These are phyloP conservation scores for Calocybe cyanea DNA, from an alignment of 768 basidiomycete genomes.

Conservation along the genomic window DNA sequence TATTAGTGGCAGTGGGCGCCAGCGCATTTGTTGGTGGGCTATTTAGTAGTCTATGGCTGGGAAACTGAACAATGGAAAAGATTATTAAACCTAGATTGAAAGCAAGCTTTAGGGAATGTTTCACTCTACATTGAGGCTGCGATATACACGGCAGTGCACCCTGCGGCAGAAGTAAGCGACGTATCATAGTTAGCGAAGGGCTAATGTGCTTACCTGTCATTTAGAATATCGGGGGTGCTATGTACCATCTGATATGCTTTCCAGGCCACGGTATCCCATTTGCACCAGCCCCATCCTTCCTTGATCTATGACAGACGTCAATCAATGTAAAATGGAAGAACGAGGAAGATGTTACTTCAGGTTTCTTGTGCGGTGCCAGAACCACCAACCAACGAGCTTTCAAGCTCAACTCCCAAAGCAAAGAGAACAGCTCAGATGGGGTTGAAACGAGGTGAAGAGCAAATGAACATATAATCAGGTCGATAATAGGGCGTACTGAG, in stretches of 20 bases:
- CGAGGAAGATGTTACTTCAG: conserved; percentile 48
- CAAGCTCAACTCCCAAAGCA: conserved; percentile 61
- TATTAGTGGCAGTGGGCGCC: conserved; percentile 27
- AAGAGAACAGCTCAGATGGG: conserved; percentile 57
- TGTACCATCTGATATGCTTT: conserved; percentile 34
- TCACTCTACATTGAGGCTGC: conserved; percentile 32
- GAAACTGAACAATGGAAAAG: conserved; percentile 22
- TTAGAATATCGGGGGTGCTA: conserved; percentile 39
- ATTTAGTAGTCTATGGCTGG: conserved; percentile 26
- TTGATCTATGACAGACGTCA: conserved; percentile 42
- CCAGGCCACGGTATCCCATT: conserved; percentile 57
- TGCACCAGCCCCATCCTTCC: conserved; percentile 62
- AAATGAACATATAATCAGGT: conserved; percentile 72
- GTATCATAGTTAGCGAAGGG: neutral
- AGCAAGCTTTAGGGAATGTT: neutral
- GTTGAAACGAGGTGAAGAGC: conserved; percentile 67
- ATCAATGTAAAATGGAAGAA: neutral
- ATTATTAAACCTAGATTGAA: conserved; percentile 7
- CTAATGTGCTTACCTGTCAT: conserved; percentile 38
- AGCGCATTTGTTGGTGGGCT: conserved; percentile 35
- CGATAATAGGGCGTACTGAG: conserved; percentile 26
- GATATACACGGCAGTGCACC: conserved; percentile 52
- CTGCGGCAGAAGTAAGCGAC: conserved; percentile 20
- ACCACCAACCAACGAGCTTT: conserved; percentile 64
- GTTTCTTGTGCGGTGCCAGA: conserved; percentile 73